Evolutionary conservation across 2,329 filamentous ascomycete genomes (phyloP).

Genomic region (Nannizziopsis barbatae): DNA sequence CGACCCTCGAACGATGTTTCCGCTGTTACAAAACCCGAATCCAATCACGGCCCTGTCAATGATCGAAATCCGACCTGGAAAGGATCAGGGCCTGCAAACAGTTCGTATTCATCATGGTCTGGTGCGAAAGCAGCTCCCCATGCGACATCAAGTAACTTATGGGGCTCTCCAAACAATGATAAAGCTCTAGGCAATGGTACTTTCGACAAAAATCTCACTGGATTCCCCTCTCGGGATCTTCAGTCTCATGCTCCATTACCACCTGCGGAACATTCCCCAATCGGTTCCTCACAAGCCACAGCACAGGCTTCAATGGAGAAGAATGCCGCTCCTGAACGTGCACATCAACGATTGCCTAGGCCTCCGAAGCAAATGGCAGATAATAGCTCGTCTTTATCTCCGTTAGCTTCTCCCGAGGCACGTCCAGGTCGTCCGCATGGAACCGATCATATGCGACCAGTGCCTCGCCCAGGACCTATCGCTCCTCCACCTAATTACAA

Average conservation of each 20-base stretch:
- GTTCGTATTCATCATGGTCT: conserved; percentile 31
- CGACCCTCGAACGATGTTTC: conserved; percentile 19
- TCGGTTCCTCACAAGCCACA: conserved; percentile 21
- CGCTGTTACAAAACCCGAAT: conserved; percentile 14
- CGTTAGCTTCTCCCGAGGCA: conserved; percentile 32
- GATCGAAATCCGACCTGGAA: conserved; percentile 30
- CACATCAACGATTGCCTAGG: conserved; percentile 24
- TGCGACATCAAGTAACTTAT: conserved; percentile 40
- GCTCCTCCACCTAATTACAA: conserved; percentile 34
- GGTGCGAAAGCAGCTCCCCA: conserved; percentile 28
- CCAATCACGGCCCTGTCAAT: conserved; percentile 20
- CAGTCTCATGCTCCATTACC: conserved; percentile 32
- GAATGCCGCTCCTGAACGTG: conserved; percentile 14
- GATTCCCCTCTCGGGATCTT: conserved; percentile 38
- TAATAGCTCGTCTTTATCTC: conserved; percentile 22
- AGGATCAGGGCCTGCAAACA: conserved; percentile 28
- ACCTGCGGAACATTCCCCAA: conserved; percentile 30
- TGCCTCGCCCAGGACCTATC: conserved; percentile 37
- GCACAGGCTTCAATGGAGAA: conserved; percentile 11
- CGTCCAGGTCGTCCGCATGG: conserved; percentile 26
- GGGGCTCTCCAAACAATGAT: conserved; percentile 47
- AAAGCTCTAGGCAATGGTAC: conserved; percentile 53
- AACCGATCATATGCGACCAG: conserved; percentile 32
- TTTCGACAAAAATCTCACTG: conserved; percentile 45
- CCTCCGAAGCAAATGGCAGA: conserved; percentile 27